Evolutionary conservation across 1,284 basidiomycete genomes (phyloP), one percentile per base, ranked within the genome.

Genomic region (Omphalotus olearius): DNA sequence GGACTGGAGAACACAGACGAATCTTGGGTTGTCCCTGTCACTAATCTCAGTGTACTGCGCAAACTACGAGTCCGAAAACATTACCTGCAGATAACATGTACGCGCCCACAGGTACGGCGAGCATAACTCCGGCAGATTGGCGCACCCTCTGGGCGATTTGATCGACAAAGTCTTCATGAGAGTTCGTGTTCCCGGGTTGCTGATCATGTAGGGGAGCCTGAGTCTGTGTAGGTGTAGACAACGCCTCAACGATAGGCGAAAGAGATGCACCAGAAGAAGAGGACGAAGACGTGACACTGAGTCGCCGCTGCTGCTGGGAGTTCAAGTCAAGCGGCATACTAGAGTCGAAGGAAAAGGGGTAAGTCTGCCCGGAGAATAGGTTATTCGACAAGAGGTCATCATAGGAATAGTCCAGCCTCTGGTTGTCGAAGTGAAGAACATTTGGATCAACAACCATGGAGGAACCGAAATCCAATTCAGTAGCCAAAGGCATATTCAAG

Each of bases 371-470:
- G 5, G 64, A 53, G 35, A 73, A 57, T 41, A 71, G 54, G 50
- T 67, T 62, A 10, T 66, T 20, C 54, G 64, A 14, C 54, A 63
- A 44, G 56, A 57, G 51, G 53, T 63, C 42, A 53, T 60, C 50
- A 16, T 54, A 48, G 41, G 64, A 56, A 44, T 43, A 58, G 54
- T 51, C 17, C 11, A 47, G 28, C 18, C 47, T 54, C 25, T 54
- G 47, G 38, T 25, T 20, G 42, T 79, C 70, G 59, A 82, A 80
- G 59, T 85, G 82, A 10, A 86, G 66, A 6, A 76, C 69, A 57
- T 70, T 80, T 11, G 86, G 84, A 55, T 88, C 82, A 52, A 88
- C 74, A 1, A 76, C 73, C 59, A 80, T 74, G 4, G 72, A 64
- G 20, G 75, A 67, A 54, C 69, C 67, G 52, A 83, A 78, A 59